Conservation (phyloP, 495 filamentous ascomycete genomes). For the Penicillium verhagenii region DNA sequence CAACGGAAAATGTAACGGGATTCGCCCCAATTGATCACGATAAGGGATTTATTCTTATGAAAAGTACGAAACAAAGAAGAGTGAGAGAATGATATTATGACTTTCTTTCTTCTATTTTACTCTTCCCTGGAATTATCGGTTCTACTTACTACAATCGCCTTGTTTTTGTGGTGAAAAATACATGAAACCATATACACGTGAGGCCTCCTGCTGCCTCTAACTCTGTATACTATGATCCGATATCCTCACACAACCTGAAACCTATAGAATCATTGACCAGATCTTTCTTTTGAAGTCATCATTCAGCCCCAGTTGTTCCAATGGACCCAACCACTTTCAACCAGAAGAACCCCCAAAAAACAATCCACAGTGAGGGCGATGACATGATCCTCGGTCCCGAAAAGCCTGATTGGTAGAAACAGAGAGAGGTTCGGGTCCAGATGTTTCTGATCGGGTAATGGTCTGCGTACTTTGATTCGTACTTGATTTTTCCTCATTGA, state of each 20-base stretch:
- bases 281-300: background rate
- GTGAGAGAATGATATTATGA: background rate
- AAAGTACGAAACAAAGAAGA: background rate
- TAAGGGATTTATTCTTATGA: background rate
- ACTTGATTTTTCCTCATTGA: background rate
- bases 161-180: background rate
- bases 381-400: slow-evolving; percentile 2
- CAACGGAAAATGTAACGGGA: slow-evolving; percentile 30
- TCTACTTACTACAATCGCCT: background rate
- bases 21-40: slow-evolving; percentile 5
- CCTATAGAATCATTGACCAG: background rate
- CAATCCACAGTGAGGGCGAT: background rate
- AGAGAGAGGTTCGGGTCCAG: background rate
- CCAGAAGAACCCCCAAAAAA: background rate
- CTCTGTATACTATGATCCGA: background rate
- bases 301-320: background rate
- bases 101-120: background rate
- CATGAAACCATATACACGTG: background rate
- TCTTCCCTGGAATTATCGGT: background rate
- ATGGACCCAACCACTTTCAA: background rate
- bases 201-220: background rate
- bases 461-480: slow-evolving; percentile 6
- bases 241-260: background rate
- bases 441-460: slow-evolving; percentile 5
- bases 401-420: slow-evolving; percentile 1